Evolutionary conservation across 1,284 basidiomycete species (phyloP).

Genomic region (Pseudozyma tsukubaensis): DNA sequence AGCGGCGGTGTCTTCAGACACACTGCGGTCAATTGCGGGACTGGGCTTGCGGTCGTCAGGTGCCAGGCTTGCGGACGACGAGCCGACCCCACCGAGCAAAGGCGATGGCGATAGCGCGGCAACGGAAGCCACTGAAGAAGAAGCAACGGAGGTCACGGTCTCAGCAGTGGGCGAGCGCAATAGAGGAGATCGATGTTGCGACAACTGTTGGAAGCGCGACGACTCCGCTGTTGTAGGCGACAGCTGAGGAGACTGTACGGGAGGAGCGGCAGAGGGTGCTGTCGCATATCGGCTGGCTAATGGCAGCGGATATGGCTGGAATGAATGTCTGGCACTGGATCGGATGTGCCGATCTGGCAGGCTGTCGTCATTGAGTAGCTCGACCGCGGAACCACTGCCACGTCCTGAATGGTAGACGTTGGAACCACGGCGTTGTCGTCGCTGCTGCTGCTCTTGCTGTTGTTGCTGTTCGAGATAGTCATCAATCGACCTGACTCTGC

Average conservation of each 20-base stretch:
- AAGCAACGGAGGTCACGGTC: conserved; percentile 17
- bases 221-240: conserved; percentile 28
- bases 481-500: conserved; percentile 35
- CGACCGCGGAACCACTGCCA: background rate
- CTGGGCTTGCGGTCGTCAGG: conserved; percentile 8
- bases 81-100: conserved; percentile 4
- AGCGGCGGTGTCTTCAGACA: conserved; percentile 27
- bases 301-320: conserved; percentile 28
- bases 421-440: conserved; percentile 18
- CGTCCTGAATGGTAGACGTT: conserved; percentile 16
- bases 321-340: conserved; percentile 16
- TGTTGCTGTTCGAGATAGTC: conserved; percentile 31
- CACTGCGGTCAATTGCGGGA: conserved; percentile 6
- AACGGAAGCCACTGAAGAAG: conserved; percentile 16
- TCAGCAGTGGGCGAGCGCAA: conserved; percentile 26
- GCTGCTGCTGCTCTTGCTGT: conserved; percentile 7
- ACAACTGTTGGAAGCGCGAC: conserved; percentile 6
- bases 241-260: conserved; percentile 23
- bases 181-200: conserved; percentile 2
- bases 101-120: conserved; percentile 31
- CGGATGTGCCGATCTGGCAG: conserved; percentile 20
- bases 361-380: conserved; percentile 19
- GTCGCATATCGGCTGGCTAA: background rate
- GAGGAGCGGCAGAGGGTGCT: background rate
- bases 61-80: conserved; percentile 2